A percentile compares a stretch with the other conserved stretches of the same genome.
phyloP scores from a whole-genome alignment of 2,329 filamentous ascomycete genomes.

The Calonectria pteridis region DNA sequence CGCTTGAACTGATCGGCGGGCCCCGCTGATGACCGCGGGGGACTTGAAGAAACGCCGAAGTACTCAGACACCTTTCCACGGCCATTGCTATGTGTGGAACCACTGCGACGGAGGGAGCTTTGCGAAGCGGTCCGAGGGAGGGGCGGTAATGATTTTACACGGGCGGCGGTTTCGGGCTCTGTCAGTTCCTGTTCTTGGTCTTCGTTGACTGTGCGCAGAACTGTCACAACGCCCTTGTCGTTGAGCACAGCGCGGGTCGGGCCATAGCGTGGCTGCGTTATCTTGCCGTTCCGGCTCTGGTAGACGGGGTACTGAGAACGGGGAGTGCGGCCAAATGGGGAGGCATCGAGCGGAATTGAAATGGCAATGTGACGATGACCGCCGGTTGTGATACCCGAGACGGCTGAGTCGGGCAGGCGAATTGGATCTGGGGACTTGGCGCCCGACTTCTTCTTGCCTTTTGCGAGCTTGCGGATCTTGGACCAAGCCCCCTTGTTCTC shows the following conservation, averaged over 20 bases:
- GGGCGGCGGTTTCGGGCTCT: not conserved
- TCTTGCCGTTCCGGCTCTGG: constrained; percentile 30
- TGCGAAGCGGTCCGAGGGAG: not conserved
- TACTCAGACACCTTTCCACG: constrained; percentile 36
- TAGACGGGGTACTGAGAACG: constrained; percentile 52
- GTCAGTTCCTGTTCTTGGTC: constrained; percentile 29
- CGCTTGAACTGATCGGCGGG: constrained; percentile 39
- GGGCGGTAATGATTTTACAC: not conserved
- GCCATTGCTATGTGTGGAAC: constrained; percentile 29
- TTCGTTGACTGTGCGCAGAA: constrained; percentile 49
- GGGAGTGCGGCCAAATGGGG: constrained; percentile 53
- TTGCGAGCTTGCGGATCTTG: constrained; percentile 56
- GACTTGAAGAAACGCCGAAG: constrained; percentile 39
- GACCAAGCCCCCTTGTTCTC: constrained; percentile 55
- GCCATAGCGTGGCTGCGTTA: constrained; percentile 35
- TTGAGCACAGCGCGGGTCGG: constrained; percentile 48
- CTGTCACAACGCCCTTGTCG: constrained; percentile 53
- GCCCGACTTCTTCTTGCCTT: constrained; percentile 51
- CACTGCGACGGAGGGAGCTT: constrained; percentile 10
- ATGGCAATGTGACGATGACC: constrained; percentile 72
- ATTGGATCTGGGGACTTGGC: constrained; percentile 48
- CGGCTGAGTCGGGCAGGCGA: constrained; percentile 66
- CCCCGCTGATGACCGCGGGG: constrained; percentile 31
- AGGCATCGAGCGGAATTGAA: constrained; percentile 67
- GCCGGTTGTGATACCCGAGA: constrained; percentile 65